Base-by-base conservation (phyloP, 129 eudicot genomes). In the Pseudognaphalium luteoalbum region DNA sequence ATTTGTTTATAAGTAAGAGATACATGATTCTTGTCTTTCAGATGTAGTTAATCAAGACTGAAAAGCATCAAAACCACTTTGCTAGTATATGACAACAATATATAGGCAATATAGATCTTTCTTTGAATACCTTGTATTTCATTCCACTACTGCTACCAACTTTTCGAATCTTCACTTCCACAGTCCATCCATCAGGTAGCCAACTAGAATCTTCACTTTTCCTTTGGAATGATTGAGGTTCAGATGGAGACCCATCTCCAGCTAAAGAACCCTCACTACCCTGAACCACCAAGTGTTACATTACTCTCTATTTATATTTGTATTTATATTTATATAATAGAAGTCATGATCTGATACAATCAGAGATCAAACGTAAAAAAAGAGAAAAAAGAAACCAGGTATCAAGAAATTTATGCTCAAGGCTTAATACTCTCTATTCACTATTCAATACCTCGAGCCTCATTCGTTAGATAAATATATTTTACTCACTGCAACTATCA, bases 171-270 rank as follows among this genome's bases (percentile, higher is more conserved):
- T 73, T 88, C 19, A 72, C 62, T 74, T 91, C 92, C 76, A 80
- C 56, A 20, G 32, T 80, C 97, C 97, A 91, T 44, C 95, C 97
- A 7, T 50, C 72, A 70, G 97, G 97, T 72, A 91, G 79, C 95
- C 92, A 86, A 39, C 63, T 79, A 32, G 81, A 73, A 83, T 79
- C 80, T 39, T 33, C 79, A 14, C 4, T 11, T 12, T 77, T 75
- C 62, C 51, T 71, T 81, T 72, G 39, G 35, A 61, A 51, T 60
- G 56, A 58, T 69, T 4, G 52, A 28, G 37, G 58, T 34, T 8
- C 76, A 22, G 74, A 25, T 20, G 81, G 74, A 51, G 81, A 73
- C 64, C 77, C 77, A 19, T 70, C 52, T 63, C 78, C 81, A 63
- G 75, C 42, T 63, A 37, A 58, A 64, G 19, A 1, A 33, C 39